A percentile compares a stretch with the other conserved stretches of the same genome.
These are phyloP conservation scores for Myxozyma monticola DNA, from an alignment of 805 yeast species.

Conservation along the genomic window DNA sequence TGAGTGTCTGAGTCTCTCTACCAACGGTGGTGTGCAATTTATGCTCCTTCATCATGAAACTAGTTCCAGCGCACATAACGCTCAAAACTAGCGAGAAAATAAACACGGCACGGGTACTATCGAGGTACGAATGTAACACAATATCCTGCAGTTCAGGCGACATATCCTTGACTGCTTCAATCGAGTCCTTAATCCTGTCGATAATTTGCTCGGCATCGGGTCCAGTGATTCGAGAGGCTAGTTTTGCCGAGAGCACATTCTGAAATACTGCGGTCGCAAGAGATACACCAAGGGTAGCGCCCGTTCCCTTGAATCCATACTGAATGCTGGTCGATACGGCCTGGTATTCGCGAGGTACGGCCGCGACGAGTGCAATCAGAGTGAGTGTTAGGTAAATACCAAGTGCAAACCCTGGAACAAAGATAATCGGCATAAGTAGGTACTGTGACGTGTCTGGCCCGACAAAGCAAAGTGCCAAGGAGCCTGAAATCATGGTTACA, in stretches of 20 bases:
- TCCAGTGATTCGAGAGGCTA: constrained; percentile 28
- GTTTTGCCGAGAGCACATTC: constrained; percentile 38
- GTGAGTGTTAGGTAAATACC: constrained; percentile 59
- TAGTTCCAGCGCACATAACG: constrained; percentile 15
- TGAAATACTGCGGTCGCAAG: constrained; percentile 59
- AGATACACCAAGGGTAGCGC: constrained; percentile 67
- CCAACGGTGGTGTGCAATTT: constrained; percentile 18
- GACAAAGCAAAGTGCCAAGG: constrained; percentile 14
- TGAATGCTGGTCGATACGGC: constrained; percentile 77
- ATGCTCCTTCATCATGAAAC: constrained; percentile 28
- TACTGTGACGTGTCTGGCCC: constrained; percentile 16
- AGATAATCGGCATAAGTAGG: constrained; percentile 30
- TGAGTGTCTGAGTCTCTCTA: too few relatives aligned
- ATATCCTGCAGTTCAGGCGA: constrained; percentile 16
- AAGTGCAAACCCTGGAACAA: constrained; percentile 58
- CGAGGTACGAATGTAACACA: constrained; percentile 19
- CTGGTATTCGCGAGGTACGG: constrained; percentile 58
- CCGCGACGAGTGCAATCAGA: constrained; percentile 61
- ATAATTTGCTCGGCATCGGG: constrained; percentile 27
- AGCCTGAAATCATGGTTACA: constrained; percentile 9
- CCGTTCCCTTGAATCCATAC: constrained; percentile 69
- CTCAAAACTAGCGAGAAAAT: constrained; percentile 12
- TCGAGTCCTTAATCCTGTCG: constrained; percentile 18
- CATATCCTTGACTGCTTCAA: constrained; percentile 13
- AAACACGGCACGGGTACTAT: constrained; percentile 21